Base-by-base conservation (phyloP, 2,329 filamentous ascomycete genomes). In the Trichoderma guizhouense region DNA sequence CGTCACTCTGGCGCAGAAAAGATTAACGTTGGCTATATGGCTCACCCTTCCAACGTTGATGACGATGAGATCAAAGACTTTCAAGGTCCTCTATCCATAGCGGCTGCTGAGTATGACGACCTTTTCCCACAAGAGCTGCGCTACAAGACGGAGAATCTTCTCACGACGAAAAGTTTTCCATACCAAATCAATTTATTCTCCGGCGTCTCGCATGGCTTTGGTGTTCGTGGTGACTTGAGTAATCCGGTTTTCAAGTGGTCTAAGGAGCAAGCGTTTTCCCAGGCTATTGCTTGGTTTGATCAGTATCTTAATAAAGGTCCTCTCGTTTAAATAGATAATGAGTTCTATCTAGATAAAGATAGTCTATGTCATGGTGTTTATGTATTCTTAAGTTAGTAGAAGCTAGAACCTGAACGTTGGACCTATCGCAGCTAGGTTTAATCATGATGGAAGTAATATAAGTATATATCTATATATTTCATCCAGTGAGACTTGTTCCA, bases 261-360 rank as follows among this genome's bases (percentile, higher is more conserved):
- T 36, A 95, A 95, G 85, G 92, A 95, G 82, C 87, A 90, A 79
- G 92, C 93, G 0, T 95, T 95, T 79, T 82, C 87, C 75, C 93
- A 95, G 85, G 92, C 92, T 30, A 86, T 94, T 67, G 81, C 85
- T 72, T 96, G 92, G 39, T 47, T 47, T 47, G 18, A 47, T 15
- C 39, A 47, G 18, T 47, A 47, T n/a, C 39, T 47, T 47, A 47
- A 18, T 15, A 39, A 39, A 39, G 14, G 14, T 39, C 15, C 36
- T 39, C 36, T 39, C 15, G 36, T 39, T 3, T 39, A 18, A 39
- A 14, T 39, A 18, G 6, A 39, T 18, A 39, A 39, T 18, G 6
- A 39, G 15, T 39, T 36, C 12, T 18, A 39, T 39, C 8, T 18
- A 18, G 14, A 18, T 14, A 39, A 39, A 18, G 1, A 39, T 39